A percentile compares a stretch with the other conserved stretches of the same genome.
Evolutionary conservation across 164 flowering plant species (phyloP).

Genomic region (Dillenia suffruticosa): DNA sequence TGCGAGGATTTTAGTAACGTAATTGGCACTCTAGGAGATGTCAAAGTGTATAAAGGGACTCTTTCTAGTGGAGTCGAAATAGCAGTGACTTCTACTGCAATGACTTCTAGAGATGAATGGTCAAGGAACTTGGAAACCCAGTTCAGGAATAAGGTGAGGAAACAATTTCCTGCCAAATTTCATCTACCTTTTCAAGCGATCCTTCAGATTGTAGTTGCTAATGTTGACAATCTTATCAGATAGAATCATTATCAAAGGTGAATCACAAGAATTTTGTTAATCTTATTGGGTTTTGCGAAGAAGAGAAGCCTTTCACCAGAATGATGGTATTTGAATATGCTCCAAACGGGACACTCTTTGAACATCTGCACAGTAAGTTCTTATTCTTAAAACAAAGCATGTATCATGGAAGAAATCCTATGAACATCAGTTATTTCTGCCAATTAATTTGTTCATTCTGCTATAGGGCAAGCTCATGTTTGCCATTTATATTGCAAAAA

Average conservation of each 20-base stretch:
- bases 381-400: not conserved
- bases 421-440: no score
- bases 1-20: slow-evolving; percentile 91
- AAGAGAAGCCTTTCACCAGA: slow-evolving; percentile 63
- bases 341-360: slow-evolving; percentile 79
- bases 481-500: no score
- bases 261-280: slow-evolving; percentile 76
- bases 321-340: slow-evolving; percentile 86
- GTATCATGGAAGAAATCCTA: no score
- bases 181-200: not conserved
- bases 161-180: not conserved
- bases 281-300: slow-evolving; percentile 69
- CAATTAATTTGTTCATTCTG: not conserved
- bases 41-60: slow-evolving; percentile 72
- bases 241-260: slow-evolving; percentile 53
- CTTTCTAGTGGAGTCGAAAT: slow-evolving; percentile 87
- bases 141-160: slow-evolving; percentile 59
- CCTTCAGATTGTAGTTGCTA: slow-evolving; percentile 8
- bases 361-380: slow-evolving; percentile 72
- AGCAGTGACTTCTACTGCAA: slow-evolving; percentile 47
- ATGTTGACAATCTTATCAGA: slow-evolving; percentile 24
- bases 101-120: slow-evolving; percentile 49
- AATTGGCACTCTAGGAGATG: slow-evolving; percentile 50
- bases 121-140: slow-evolving; percentile 44
- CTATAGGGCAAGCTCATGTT: no score